Conservation (phyloP, 768 basidiomycete genomes). For the Hortiboletus campestris region DNA sequence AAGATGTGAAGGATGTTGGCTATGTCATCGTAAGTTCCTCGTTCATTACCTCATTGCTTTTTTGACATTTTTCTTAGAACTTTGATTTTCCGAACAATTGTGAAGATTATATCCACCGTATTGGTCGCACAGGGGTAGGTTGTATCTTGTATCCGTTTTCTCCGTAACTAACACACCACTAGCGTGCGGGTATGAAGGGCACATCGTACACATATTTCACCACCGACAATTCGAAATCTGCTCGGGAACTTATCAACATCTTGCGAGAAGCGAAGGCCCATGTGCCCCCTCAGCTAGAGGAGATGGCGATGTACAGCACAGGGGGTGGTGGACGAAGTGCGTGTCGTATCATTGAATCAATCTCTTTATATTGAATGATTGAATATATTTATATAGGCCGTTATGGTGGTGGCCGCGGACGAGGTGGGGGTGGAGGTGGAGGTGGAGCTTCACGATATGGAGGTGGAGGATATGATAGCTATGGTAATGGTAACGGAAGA, state of each 20-base stretch:
- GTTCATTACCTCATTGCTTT: not conserved
- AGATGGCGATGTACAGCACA: constrained; percentile 87
- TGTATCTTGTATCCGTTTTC: constrained; percentile 17
- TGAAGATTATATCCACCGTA: constrained; percentile 98
- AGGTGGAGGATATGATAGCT: constrained; percentile 21
- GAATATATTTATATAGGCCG: constrained; percentile 46
- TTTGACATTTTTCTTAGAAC: constrained; percentile 51
- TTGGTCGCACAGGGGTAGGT: constrained; percentile 89
- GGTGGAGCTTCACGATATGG: constrained; percentile 22
- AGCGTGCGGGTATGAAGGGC: constrained; percentile 92
- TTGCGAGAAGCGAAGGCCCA: constrained; percentile 82
- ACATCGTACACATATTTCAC: constrained; percentile 96
- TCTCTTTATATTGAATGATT: not conserved
- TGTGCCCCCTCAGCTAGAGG: constrained; percentile 86
- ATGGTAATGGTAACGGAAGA: constrained; percentile 23
- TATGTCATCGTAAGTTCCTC: constrained; percentile 82
- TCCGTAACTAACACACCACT: constrained; percentile 16
- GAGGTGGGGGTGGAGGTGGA: constrained; percentile 25
- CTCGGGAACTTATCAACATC: constrained; percentile 87
- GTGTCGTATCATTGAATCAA: constrained; percentile 18
- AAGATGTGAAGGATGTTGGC: constrained; percentile 99
- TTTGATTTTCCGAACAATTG: constrained; percentile 98
- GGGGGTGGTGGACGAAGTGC: constrained; percentile 66
- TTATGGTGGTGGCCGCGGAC: constrained; percentile 45
- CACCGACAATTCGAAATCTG: constrained; percentile 91